Conservation (phyloP, 1,284 basidiomycete species). For the Omphalotus olearius region DNA sequence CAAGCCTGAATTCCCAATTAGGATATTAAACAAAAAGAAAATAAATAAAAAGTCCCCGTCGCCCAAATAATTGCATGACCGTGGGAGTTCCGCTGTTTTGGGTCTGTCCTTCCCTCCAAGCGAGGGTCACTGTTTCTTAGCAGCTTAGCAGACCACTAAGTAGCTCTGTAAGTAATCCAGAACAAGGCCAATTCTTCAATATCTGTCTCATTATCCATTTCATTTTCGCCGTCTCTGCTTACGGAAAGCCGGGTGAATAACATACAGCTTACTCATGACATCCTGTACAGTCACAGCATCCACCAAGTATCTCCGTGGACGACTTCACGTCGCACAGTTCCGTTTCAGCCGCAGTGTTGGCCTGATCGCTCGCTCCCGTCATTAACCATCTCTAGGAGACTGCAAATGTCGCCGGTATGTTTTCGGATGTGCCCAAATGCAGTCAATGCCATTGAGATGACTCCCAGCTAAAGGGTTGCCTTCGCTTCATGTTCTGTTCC, state of each 20-base stretch:
- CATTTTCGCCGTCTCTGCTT: too few relatives aligned
- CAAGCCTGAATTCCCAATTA: not conserved
- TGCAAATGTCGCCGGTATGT: too few relatives aligned
- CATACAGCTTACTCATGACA: too few relatives aligned
- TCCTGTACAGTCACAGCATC: not conserved
- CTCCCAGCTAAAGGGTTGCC: too few relatives aligned
- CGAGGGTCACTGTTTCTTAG: constrained; percentile 9
- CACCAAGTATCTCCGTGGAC: not conserved
- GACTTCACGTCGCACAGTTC: not conserved
- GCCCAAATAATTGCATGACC: constrained; percentile 15
- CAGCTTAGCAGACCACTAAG: not conserved
- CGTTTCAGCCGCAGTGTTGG: too few relatives aligned
- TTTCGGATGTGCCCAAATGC: too few relatives aligned
- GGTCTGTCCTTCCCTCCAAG: constrained; percentile 16
- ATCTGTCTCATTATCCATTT: not conserved
- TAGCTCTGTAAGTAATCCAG: not conserved
- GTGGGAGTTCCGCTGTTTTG: constrained; percentile 16
- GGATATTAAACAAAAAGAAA: constrained; percentile 19
- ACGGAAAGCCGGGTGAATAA: too few relatives aligned
- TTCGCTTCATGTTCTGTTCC: too few relatives aligned
- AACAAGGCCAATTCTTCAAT: too few relatives aligned
- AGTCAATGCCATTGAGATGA: too few relatives aligned
- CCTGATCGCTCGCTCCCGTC: too few relatives aligned
- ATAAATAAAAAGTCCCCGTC: constrained; percentile 16
- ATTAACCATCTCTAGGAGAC: too few relatives aligned